phyloP scores from a whole-genome alignment of 306 rosid species.

The Vigna radiata region DNA sequence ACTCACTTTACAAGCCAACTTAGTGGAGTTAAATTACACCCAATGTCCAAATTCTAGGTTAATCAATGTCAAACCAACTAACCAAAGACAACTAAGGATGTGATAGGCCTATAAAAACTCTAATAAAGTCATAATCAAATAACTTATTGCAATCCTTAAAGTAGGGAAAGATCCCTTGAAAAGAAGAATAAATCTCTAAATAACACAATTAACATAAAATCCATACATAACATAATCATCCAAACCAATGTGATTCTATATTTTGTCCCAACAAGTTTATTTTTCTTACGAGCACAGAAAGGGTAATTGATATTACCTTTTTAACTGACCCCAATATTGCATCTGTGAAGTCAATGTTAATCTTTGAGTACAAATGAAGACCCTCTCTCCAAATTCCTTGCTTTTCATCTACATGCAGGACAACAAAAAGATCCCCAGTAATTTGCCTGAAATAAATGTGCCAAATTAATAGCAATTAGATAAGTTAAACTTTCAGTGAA shows the following conservation, averaged over 20 bases:
- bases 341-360: constrained; percentile 76
- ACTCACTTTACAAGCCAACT: no score
- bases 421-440: constrained; percentile 81
- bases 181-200: neutral
- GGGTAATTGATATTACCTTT: constrained; percentile 58
- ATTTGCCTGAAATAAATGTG: constrained; percentile 59
- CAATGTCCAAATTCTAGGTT: no score
- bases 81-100: neutral
- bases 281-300: neutral
- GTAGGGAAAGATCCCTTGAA: constrained; percentile 29
- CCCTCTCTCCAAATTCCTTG: constrained; percentile 87
- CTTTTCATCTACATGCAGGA: constrained; percentile 72
- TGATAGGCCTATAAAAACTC: neutral
- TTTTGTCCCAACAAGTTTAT: constrained; percentile 12
- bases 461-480: constrained; percentile 33
- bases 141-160: constrained; percentile 11
- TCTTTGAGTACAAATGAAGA: constrained; percentile 75
- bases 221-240: neutral
- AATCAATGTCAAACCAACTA: neutral
- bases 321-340: constrained; percentile 84
- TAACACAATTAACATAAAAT: neutral
- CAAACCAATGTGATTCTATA: neutral
- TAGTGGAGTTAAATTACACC: no score
- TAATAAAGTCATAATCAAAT: constrained; percentile 10
- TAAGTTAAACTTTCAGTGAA: constrained; percentile 16